phyloP scores from a whole-genome alignment of 768 basidiomycete species.

The Boletales sp. region DNA sequence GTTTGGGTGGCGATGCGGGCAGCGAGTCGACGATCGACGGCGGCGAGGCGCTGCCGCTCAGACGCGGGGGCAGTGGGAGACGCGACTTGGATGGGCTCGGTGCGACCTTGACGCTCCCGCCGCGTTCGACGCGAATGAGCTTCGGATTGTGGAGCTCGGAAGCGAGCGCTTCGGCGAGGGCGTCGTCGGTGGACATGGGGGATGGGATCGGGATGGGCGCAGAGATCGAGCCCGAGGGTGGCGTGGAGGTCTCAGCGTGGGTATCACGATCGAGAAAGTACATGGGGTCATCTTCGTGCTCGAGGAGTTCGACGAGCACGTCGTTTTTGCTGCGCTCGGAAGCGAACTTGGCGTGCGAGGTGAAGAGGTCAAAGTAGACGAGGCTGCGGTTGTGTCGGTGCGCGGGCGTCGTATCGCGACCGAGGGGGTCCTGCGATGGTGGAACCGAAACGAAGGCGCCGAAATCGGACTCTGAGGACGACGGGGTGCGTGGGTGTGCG shows the following conservation, averaged over 20 bases:
- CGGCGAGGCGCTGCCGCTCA: conserved; percentile 22
- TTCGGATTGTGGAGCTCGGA: conserved; percentile 23
- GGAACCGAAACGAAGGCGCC: conserved; percentile 61
- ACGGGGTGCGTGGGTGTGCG: background rate
- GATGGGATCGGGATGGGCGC: no score
- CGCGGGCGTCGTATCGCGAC: background rate
- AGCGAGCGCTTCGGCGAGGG: conserved; percentile 36
- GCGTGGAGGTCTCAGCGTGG: no score
- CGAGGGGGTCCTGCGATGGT: conserved; percentile 46
- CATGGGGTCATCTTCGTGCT: conserved; percentile 68
- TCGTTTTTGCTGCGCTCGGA: conserved; percentile 48
- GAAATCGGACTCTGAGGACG: conserved; percentile 46
- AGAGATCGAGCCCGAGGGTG: no score
- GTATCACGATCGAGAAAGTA: conserved; percentile 44
- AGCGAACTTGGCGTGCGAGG: conserved; percentile 51
- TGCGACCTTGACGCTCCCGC: conserved; percentile 11
- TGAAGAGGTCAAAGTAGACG: conserved; percentile 60
- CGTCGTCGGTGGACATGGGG: conserved; percentile 22
- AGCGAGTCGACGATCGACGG: conserved; percentile 9
- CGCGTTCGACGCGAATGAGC: background rate
- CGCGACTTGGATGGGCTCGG: conserved; percentile 11
- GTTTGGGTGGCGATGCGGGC: background rate
- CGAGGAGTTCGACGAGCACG: conserved; percentile 60
- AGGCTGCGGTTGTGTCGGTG: conserved; percentile 27
- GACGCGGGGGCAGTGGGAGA: conserved; percentile 16